These are phyloP conservation scores for Claviceps maximensis DNA, from an alignment of 2,329 filamentous ascomycete species.

Conservation along the genomic window DNA sequence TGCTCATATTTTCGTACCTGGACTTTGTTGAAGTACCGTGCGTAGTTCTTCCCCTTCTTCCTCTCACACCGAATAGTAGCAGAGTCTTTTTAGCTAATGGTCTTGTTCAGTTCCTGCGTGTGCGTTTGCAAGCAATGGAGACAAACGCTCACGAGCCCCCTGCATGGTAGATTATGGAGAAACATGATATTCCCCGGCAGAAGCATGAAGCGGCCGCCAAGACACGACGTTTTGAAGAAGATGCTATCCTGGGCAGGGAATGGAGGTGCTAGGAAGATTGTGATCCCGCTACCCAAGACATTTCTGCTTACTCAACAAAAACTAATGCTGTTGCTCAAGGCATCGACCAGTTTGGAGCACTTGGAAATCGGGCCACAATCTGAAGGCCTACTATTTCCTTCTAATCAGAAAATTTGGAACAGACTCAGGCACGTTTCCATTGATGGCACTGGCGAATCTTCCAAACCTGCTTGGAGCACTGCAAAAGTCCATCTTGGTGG, in stretches of 20 bases:
- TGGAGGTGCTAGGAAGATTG: conserved; percentile 15
- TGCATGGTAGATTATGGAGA: conserved; percentile 19
- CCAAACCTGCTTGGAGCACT: conserved; percentile 5
- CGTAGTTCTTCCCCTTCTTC: not conserved
- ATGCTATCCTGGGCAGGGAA: conserved; percentile 20
- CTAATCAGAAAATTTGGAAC: conserved; percentile 4
- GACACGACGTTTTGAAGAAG: conserved; percentile 14
- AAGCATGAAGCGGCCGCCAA: conserved; percentile 12
- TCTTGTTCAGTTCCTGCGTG: conserved; percentile 15
- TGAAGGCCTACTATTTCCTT: conserved; percentile 2
- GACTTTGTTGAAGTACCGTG: conserved; percentile 20
- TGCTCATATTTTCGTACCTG: conserved; percentile 23
- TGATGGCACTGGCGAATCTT: conserved; percentile 4
- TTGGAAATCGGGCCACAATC: conserved; percentile 13
- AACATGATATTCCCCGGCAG: conserved; percentile 16
- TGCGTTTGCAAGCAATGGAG: conserved; percentile 16
- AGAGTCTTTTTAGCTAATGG: not conserved
- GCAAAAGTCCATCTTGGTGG: conserved; percentile 3
- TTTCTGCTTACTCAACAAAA: conserved; percentile 20
- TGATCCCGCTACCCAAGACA: conserved; percentile 13
- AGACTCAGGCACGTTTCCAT: conserved; percentile 7
- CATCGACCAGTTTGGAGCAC: conserved; percentile 14
- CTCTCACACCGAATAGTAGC: not conserved
- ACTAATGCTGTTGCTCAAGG: conserved; percentile 14
- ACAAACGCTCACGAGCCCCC: conserved; percentile 14